Conservation (phyloP, 805 yeast species). For the Schizosaccharomyces octosporus region DNA sequence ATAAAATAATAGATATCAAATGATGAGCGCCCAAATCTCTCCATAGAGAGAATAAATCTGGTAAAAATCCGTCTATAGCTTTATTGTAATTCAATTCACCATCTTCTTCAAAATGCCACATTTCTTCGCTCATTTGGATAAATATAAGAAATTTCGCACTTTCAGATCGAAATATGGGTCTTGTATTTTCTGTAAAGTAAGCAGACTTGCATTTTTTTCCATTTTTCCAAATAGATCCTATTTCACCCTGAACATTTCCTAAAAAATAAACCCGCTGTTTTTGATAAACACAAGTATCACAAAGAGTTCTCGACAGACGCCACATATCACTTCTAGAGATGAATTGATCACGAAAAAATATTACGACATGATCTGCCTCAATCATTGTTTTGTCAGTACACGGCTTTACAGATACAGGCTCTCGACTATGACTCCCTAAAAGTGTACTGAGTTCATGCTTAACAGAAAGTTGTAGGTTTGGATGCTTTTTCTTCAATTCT, state of each 20-base stretch:
- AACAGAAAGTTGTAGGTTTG: neutral
- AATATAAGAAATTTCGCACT: conserved; percentile 63
- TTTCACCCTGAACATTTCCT: conserved; percentile 34
- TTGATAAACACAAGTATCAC: conserved; percentile 39
- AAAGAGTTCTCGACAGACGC: conserved; percentile 14
- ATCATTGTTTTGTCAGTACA: conserved; percentile 6
- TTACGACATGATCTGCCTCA: conserved; percentile 46
- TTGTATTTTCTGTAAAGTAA: conserved; percentile 46
- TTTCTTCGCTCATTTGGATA: conserved; percentile 74
- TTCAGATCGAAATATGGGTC: conserved; percentile 70
- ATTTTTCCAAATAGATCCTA: conserved; percentile 36
- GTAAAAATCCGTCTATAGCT: conserved; percentile 74
- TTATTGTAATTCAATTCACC: conserved; percentile 88
- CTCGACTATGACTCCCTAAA: neutral
- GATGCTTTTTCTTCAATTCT: neutral
- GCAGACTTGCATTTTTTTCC: conserved; percentile 56
- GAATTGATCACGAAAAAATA: conserved; percentile 42
- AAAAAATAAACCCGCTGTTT: conserved; percentile 33
- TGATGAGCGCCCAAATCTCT: conserved; percentile 70
- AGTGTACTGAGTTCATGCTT: neutral
- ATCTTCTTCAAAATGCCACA: conserved; percentile 95
- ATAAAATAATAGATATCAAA: conserved; percentile 64
- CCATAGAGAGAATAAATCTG: conserved; percentile 74
- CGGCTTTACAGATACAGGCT: neutral
- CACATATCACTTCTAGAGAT: conserved; percentile 65